Evolutionary conservation across 345 rosid genomes (phyloP).

Genomic region (Mallotus nudiflorus): DNA sequence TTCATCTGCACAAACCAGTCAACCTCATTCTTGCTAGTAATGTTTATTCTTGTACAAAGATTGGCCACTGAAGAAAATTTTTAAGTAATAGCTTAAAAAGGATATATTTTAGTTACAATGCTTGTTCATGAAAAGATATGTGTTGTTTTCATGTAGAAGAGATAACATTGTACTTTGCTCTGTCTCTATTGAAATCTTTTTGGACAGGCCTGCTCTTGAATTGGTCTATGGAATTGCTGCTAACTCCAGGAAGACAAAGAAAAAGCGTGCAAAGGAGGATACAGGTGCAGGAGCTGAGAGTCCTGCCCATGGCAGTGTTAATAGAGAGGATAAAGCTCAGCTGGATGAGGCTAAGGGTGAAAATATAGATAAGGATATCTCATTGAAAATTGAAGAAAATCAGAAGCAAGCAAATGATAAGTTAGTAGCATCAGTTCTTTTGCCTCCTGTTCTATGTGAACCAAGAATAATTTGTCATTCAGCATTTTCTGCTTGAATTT

Average conservation of each 20-base stretch:
- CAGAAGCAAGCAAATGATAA: slow-evolving; percentile 4
- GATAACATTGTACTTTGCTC: no score
- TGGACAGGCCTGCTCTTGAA: slow-evolving; percentile 6
- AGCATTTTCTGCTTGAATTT: neutral
- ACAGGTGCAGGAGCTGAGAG: neutral
- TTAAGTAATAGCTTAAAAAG: no score
- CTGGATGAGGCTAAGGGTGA: slow-evolving; percentile 4
- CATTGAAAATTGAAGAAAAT: neutral
- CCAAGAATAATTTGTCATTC: no score
- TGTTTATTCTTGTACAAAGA: no score
- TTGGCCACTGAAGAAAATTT: no score
- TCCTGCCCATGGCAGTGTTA: neutral
- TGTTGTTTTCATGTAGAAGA: slow-evolving; percentile 1
- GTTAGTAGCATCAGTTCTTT: slow-evolving; percentile 13
- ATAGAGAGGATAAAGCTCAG: slow-evolving; percentile 1
- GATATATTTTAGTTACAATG: neutral
- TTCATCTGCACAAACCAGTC: neutral
- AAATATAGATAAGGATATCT: neutral
- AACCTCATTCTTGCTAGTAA: neutral
- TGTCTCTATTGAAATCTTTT: no score
- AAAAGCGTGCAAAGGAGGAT: slow-evolving; percentile 11
- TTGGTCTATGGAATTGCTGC: slow-evolving; percentile 4
- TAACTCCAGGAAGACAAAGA: slow-evolving; percentile 4
- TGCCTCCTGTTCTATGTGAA: neutral
- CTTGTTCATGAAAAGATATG: neutral